Percentiles rank a stretch among this genome's conserved stretches.
Conservation (phyloP, 768 basidiomycete genomes). For the Agaricus subrufescens region DNA sequence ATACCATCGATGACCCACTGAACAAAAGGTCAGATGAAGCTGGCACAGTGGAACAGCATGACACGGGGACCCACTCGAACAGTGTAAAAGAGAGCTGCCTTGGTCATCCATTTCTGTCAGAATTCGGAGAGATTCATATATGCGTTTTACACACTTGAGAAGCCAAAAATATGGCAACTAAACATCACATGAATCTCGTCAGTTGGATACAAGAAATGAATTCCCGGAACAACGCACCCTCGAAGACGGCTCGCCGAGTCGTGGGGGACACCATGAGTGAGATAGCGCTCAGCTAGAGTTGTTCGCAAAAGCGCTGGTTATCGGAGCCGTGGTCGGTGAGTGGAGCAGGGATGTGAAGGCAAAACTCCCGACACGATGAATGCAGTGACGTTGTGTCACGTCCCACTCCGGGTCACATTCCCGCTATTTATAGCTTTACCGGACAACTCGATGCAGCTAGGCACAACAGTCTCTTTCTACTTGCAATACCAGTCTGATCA, state of each 20-base stretch:
- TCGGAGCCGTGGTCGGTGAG: no score
- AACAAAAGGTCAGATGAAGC: neutral
- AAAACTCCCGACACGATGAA: no score
- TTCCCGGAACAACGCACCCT: conserved; percentile 26
- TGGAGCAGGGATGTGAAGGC: neutral
- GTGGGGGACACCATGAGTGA: conserved; percentile 27
- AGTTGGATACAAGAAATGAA: conserved; percentile 1
- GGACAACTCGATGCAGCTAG: no score
- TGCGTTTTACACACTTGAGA: conserved; percentile 38
- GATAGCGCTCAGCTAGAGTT: neutral
- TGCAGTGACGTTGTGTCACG: no score
- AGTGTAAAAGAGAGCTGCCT: conserved; percentile 80
- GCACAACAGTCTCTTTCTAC: no score
- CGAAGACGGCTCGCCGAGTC: conserved; percentile 40
- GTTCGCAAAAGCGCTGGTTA: neutral
- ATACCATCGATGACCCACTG: conserved; percentile 67
- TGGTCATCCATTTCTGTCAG: conserved; percentile 23
- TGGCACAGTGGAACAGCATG: neutral
- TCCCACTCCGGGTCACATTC: no score
- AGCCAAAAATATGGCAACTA: conserved; percentile 48
- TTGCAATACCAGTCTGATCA: no score
- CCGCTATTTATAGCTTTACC: no score
- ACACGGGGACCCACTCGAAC: conserved; percentile 45
- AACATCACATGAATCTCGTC: conserved; percentile 8
- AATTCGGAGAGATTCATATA: conserved; percentile 2